Base-by-base conservation (phyloP, 768 basidiomycete genomes). In the Boletus reticulatus region DNA sequence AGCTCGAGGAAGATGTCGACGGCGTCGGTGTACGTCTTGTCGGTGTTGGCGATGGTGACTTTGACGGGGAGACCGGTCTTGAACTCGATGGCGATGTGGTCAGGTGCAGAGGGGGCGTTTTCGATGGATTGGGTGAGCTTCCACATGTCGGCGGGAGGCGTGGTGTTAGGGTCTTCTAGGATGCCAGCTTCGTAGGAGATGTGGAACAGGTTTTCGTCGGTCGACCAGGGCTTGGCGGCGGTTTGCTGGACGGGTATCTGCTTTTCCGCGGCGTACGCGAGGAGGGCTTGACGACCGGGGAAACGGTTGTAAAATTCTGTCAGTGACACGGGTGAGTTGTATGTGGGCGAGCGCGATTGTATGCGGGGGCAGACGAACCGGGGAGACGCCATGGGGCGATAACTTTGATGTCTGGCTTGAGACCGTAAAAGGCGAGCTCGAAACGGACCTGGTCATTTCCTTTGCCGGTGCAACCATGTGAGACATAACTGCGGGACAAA, bases 151-250 rank as follows among this genome's bases (percentile, higher is more conserved):
- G 72, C 70, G 17, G 96, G 96, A 50, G 97, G 97, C 6, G 94
- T 98, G 56, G 78, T 86, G 79, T 96, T 84, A 60, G 97, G 97
- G 69, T 98, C 90, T 73, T 99, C 97, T 60, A 99, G 86, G 72
- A 99, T 98, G 43, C 96, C 97, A 12, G 97, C 96, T 74, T 99
- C 97, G 76, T 98, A 99, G 17, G 97, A 98, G 75, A 98, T 99
- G 79, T 99, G 97, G 87, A 96, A 98, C 46, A 99, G 81, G 78
- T 98, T 99, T 77, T 98, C 97, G 72, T 99, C 96, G 7, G 97
- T 99, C 4, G 96, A 98, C 97, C 97, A 99, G 37, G 97, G 96
- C 77, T 98, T 98, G 52, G 95, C 83, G 12, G 90, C 83, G 44
- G 97, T 99, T 76, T 99, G 97, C 60, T 86, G 82, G 57, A 99